These are phyloP conservation scores for Metschnikowia santaceciliae DNA, from an alignment of 805 yeast genomes.

Conservation along the genomic window DNA sequence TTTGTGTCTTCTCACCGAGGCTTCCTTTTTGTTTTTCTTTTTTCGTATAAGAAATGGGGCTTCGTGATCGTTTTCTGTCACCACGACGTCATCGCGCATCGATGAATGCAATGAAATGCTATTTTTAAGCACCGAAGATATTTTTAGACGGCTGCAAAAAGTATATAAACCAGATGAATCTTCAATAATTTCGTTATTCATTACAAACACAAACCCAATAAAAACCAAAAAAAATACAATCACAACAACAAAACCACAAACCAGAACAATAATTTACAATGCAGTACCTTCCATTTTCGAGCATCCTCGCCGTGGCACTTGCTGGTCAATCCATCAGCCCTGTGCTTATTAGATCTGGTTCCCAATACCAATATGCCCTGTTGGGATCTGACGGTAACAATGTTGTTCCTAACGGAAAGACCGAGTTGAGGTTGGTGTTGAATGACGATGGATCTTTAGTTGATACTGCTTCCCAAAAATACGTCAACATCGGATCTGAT, in stretches of 20 bases:
- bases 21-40: too few species aligned
- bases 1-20: background rate
- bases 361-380: slow-evolving; percentile 21
- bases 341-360: slow-evolving; percentile 24
- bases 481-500: slow-evolving; percentile 13
- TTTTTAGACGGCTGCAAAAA: slow-evolving; percentile 1
- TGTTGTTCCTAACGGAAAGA: slow-evolving; percentile 12
- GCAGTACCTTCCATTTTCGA: slow-evolving; percentile 17
- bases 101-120: background rate
- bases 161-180: background rate
- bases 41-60: background rate
- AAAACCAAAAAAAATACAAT: too few species aligned
- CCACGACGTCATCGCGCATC: background rate
- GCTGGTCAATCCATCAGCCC: slow-evolving; percentile 22
- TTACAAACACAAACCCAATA: background rate
- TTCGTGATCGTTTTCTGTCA: background rate
- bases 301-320: slow-evolving; percentile 22
- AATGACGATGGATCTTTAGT: slow-evolving; percentile 23
- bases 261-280: background rate
- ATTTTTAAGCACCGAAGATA: background rate
- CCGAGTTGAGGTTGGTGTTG: slow-evolving; percentile 18
- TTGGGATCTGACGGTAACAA: slow-evolving; percentile 8
- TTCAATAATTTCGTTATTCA: background rate
- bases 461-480: slow-evolving; percentile 17
- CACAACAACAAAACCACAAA: background rate